Conservation (phyloP, 306 rosid species). For the Prunus armeniaca region DNA sequence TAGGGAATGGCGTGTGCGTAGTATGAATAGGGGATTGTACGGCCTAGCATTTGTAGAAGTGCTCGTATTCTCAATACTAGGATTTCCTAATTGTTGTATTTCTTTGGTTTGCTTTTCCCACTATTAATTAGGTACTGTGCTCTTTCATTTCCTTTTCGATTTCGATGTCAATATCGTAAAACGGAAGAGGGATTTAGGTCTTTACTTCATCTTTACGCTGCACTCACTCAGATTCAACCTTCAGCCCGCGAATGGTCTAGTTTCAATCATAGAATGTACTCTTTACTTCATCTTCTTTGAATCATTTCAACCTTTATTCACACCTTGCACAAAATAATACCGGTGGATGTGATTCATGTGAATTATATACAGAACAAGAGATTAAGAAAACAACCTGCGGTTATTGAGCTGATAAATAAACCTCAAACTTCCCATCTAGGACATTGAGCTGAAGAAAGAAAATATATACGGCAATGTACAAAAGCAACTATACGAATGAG, state of each 20-base stretch:
- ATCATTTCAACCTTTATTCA: neutral
- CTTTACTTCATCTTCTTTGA: no score
- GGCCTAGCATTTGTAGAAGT: slow-evolving; percentile 14
- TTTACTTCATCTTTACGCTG: neutral
- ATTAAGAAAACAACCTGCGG: slow-evolving; percentile 4
- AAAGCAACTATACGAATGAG: slow-evolving; percentile 4
- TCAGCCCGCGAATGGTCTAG: neutral
- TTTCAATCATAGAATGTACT: no score
- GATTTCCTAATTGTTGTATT: slow-evolving; percentile 15
- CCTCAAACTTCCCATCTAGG: slow-evolving; percentile 3
- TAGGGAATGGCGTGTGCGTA: slow-evolving; percentile 10
- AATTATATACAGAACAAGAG: slow-evolving; percentile 10
- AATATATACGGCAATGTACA: slow-evolving; percentile 3
- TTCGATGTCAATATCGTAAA: neutral
- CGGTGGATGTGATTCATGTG: slow-evolving; percentile 1
- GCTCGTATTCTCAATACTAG: slow-evolving; percentile 19
- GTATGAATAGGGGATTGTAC: slow-evolving; percentile 16
- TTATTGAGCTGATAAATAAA: neutral
- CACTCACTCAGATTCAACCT: neutral
- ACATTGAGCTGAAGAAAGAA: neutral
- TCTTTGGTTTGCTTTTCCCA: neutral
- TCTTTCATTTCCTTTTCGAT: neutral
- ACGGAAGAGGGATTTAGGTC: neutral
- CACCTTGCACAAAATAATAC: slow-evolving; percentile 6
- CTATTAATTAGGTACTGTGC: neutral